Evolutionary conservation across 106 monocot genomes (phyloP), one percentile per base, ranked within the genome.

Genomic region (Narthecium ossifragum): DNA sequence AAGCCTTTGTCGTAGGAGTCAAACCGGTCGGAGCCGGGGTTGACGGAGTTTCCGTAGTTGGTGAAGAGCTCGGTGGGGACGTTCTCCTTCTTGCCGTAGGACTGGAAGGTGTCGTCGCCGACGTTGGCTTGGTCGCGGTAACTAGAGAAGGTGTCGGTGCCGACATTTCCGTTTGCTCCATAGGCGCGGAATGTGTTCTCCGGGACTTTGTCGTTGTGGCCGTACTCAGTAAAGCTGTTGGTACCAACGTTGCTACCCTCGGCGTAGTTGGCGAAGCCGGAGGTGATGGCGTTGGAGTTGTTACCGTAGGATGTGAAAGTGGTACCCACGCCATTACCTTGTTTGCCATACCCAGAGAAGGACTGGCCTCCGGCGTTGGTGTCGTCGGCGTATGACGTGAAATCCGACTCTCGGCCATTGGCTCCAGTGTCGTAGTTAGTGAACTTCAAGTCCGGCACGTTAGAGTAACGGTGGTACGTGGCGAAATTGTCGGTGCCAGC

Each of bases 91-190:
- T 86, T 86, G 24, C 58, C 80, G 55, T 96, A 96, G 55, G 94
- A 90, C 1, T 68, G 10, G 75, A 96, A 96, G 37, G 26, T 56
- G 62, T 83, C 80, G 58, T 90, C 90, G n/a, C 94, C 94, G 14
- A 86, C 90, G 54, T 96, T 90, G 55, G 86, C 55, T 46, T 76
- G 40, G 36, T 78, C 77, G n/a, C 94, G 61, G 71, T 96, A 96
- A 15, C 24, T 63, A 29, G 51, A 54, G 83, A 96, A 96, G 6
- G 34, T 55, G 10, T 83, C 69, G 29, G 61, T 32, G 9, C 60
- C 70, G 13, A 48, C 75, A 26, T 78, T 76, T 4, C 59, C 82
- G 15, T 36, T 51, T 22, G 47, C 46, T 29, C 79, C 75, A 64
- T 88, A 80, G 29, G 30, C 26, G 6, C 47, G 39, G 73, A 83